Base-by-base conservation (phyloP, 768 basidiomycete genomes). In the Hygrophorus russula region DNA sequence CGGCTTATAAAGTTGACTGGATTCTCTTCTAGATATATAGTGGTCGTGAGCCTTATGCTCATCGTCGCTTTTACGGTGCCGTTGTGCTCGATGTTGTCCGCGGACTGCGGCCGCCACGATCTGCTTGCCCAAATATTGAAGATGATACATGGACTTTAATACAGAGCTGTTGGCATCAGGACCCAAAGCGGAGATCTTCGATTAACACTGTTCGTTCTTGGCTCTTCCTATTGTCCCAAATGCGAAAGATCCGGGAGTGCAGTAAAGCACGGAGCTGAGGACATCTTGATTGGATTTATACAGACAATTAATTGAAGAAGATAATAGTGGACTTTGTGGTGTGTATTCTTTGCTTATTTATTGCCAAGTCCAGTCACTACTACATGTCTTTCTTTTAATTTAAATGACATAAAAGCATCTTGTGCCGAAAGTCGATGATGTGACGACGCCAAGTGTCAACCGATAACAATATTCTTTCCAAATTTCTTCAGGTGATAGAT, bases 71-170 rank as follows among this genome's bases (percentile, higher is more conserved):
- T 34, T 36, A 42, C 34, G 41, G 31, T 5, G 32, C 10, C 6
- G 41, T 42, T 34, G 18, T 42, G 7, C 34, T 24, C 20, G 41
- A 36, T 34, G 34, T 42, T 32, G 34, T 41, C 39, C 39, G 24
- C 27, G 39, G 39, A 29, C 31, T 29, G 9, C 18, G 41, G 41
- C 41, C 41, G 12, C 41, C 31, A 12, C 30, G 41, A 2, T 31
- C 41, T n/a, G 41, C 8, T 3, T 39, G 28, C 19, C 30, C 48
- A 5, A 14, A 29, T 17, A 27, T 53, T 10, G 46, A 51, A 3
- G 51, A 55, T 27, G 20, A 24, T 7, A 14, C 52, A 10, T 54
- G 53, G 53, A 28, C 13, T 2, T 11, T 54, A n/a, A 50, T 54
- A 0, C 12, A 44, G 32, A 34, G n/a, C 20, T 42, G 41, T 24